Evolutionary conservation across 2,329 filamentous ascomycete genomes (phyloP).

Genomic region (Alternaria sp.): DNA sequence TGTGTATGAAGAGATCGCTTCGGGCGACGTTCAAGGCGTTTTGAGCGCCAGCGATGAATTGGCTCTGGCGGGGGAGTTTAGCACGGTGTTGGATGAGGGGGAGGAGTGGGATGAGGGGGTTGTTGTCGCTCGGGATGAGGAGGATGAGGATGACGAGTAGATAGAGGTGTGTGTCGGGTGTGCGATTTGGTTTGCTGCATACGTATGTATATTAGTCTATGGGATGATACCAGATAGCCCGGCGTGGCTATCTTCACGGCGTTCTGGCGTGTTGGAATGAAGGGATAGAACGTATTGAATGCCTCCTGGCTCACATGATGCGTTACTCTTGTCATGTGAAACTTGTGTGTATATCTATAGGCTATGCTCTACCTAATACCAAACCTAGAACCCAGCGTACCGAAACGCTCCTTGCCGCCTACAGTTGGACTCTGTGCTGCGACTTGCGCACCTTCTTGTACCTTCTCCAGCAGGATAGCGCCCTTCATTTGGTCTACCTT

Average conservation of each 20-base stretch:
- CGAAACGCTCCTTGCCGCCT: slow-evolving; percentile 40
- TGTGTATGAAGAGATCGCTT: slow-evolving; percentile 51
- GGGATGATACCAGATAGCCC: slow-evolving; percentile 1
- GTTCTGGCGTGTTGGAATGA: background rate
- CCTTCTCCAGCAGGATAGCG: slow-evolving; percentile 85
- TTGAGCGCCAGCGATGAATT: slow-evolving; percentile 53
- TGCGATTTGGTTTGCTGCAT: background rate
- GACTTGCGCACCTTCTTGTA: slow-evolving; percentile 44
- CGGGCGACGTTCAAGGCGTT: slow-evolving; percentile 51
- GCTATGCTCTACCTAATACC: slow-evolving; percentile 24
- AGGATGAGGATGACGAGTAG: slow-evolving; percentile 3
- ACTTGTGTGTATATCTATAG: background rate
- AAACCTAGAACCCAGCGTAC: slow-evolving; percentile 44
- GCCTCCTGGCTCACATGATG: background rate
- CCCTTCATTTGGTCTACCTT: slow-evolving; percentile 92
- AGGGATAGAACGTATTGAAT: background rate
- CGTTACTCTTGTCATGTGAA: background rate
- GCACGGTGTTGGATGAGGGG: slow-evolving; percentile 29
- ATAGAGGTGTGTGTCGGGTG: background rate
- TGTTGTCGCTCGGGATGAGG: slow-evolving; percentile 29
- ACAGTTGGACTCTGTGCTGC: slow-evolving; percentile 43
- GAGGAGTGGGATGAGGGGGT: slow-evolving; percentile 42
- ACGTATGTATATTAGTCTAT: background rate
- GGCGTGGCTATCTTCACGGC: slow-evolving; percentile 1
- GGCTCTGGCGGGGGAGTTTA: slow-evolving; percentile 41